Base-by-base conservation (phyloP, 805 yeast species). In the Wickerhamomyces subpelliculosus region DNA sequence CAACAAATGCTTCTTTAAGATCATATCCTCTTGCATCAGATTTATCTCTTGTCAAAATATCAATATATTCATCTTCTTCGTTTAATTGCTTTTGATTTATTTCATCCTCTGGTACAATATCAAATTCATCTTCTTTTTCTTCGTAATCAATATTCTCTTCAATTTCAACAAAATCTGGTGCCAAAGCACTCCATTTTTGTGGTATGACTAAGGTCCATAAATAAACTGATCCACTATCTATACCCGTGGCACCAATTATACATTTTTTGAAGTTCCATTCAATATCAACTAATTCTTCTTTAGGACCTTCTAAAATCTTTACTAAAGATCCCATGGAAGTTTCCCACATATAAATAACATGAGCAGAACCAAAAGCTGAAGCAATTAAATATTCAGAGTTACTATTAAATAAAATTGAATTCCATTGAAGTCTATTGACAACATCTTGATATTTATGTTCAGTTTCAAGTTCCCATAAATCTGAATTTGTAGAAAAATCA, bases 171-270 rank as follows among this genome's bases (percentile, higher is more conserved):
- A 90, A 89, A 58, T 90, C 97, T 1, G 97, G 97, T 0, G 97
- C 97, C 49, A 89, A 65, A 1, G 97, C 95, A 58, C 94, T 83
- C 97, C 97, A 89, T 61, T 85, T 84, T 51, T 88, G 96, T 1
- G 95, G 94, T 17, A 84, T 75, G 28, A 74, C 73, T 9, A 85
- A 72, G 35, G 82, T 74, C 96, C 97, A 90, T 29, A 84, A 55
- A 54, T 84, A 88, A 2, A 89, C 72, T 27, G 77, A 68, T 1
- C 97, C 97, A 24, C 84, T 68, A 52, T 89, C 97, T 38, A 85
- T 63, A 0, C 97, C 96, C 22, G 85, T 84, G 14, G 95, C 83
- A 9, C 82, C 83, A 25, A 90, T 77, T 43, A 74, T 65, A 58
- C 95, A 86, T 38, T 75, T 68, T 35, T 75, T 65, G 41, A 75